Base-by-base conservation (phyloP, 129 eudicot species). In the Deinandra increscens region DNA sequence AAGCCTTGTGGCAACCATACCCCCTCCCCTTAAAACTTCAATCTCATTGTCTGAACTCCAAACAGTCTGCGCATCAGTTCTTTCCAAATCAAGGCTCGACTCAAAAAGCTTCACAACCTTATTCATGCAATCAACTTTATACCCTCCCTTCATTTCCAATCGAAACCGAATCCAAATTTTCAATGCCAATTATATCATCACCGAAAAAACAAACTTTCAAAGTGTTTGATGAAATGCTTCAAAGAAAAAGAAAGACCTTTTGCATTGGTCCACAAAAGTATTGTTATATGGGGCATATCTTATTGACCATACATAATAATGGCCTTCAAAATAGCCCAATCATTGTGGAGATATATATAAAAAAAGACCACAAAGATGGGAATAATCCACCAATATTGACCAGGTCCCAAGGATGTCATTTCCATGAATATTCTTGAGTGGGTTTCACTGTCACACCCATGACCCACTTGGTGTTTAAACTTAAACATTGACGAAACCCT, bases 331-430 rank as follows among this genome's bases (percentile, higher is more conserved):
- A 64, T 19, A 41, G 42, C 20, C 53, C 15, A 64, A 41, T 41
- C 50, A 42, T 12, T 6, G 12, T 22, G n/a, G 17, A 12, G 17
- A 64, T 23, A 41, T 17, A 2, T 17, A 15, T 5, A 46, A 46
- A 43, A 43, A 42, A 20, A 48, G 45, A 67, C 72, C n/a, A 48
- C 33, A 22, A 36, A 44, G 18, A 15, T 23, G 42, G 23, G 20
- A 26, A 66, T 67, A 67, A 10, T 48, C 8, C 72, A 46, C 60
- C 60, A 67, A 15, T 29, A 5, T 44, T 66, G 71, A 46, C 71
- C 71, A 66, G 8, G 46, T 62, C 31, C 15, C 0, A n/a, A 38
- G 6, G 31, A 38, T 38, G 4, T 34, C 9, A 0, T 38, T 38
- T 63, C 1, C 9, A 1, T 39, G 34, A 18, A 20, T 9, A 11